These are phyloP conservation scores for Angophora floribunda DNA, from an alignment of 345 rosid species.

Conservation along the genomic window DNA sequence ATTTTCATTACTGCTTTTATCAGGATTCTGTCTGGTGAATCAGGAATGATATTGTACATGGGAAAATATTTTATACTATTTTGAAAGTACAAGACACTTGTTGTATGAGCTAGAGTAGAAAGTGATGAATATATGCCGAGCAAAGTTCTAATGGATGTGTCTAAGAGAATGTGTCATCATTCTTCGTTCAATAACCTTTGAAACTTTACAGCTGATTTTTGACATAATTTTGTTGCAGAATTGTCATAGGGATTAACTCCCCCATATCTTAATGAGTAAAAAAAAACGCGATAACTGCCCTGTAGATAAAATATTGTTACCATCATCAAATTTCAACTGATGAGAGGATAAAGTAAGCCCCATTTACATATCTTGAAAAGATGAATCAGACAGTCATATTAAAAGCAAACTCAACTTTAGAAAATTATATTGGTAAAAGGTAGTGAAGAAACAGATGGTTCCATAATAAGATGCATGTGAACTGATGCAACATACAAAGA, in stretches of 20 bases:
- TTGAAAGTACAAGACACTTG: background rate
- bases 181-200: background rate
- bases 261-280: background rate
- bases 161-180: background rate
- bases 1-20: background rate
- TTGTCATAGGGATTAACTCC: background rate
- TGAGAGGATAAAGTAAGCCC: background rate
- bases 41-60: background rate
- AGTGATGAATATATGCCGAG: background rate
- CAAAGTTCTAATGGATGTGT: background rate
- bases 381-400: background rate
- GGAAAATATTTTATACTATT: background rate
- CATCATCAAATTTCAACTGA: background rate
- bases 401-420: background rate
- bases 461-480: background rate
- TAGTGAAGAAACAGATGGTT: background rate
- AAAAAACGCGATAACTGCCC: background rate
- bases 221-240: background rate
- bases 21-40: background rate
- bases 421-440: background rate
- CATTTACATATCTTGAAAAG: background rate
- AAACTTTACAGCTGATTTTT: background rate
- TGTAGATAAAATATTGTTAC: background rate
- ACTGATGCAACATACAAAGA: background rate
- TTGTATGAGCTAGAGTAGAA: background rate